Conservation (phyloP, 2,329 filamentous ascomycete genomes). For the Gliomastix tumulicola region DNA sequence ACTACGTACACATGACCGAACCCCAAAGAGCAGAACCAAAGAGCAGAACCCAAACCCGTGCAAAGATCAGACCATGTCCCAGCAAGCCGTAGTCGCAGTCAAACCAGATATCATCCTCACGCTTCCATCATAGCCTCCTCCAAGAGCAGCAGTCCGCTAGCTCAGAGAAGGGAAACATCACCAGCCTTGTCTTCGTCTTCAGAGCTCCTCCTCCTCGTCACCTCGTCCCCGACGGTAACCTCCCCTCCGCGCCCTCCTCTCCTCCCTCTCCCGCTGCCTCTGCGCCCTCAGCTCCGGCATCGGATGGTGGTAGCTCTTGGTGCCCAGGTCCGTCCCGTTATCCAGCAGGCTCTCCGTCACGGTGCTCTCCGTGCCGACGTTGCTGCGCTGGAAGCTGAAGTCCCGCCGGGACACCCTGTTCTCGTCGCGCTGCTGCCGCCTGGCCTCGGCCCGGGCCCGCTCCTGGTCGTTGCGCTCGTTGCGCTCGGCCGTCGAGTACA, state of each 20-base stretch:
- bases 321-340: constrained; percentile 41
- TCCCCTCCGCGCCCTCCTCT: constrained; percentile 23
- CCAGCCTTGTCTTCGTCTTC: too few species aligned
- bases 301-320: constrained; percentile 49
- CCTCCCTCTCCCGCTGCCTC: constrained; percentile 18
- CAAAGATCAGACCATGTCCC: too few species aligned
- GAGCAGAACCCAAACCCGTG: too few species aligned
- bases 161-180: too few species aligned
- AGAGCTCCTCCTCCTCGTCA: constrained; percentile 19
- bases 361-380: constrained; percentile 28
- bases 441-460: constrained; percentile 48
- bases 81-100: too few species aligned
- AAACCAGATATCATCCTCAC: too few species aligned
- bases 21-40: too few species aligned
- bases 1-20: too few species aligned
- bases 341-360: constrained; percentile 12
- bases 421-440: constrained; percentile 43
- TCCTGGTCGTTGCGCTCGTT: constrained; percentile 44
- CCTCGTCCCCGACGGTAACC: constrained; percentile 24
- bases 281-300: constrained; percentile 42
- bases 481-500: constrained; percentile 53
- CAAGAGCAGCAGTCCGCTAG: too few species aligned
- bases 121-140: too few species aligned
- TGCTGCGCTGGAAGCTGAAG: constrained; percentile 46
- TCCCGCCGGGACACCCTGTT: constrained; percentile 38